Base-by-base conservation (phyloP, 1,139 yeast genomes). In the Geotrichum carabidarum region DNA sequence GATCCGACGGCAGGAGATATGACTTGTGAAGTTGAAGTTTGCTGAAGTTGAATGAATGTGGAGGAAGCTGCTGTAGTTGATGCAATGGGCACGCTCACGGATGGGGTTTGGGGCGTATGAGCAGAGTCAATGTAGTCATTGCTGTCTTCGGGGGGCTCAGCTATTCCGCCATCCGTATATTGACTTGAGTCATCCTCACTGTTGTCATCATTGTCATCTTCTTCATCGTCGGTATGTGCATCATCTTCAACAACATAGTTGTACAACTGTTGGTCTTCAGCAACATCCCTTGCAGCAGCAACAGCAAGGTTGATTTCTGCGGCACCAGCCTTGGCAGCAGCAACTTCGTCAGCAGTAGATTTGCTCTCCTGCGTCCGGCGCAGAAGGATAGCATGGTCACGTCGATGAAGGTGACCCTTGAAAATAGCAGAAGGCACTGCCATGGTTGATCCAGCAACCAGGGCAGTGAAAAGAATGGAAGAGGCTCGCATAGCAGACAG, bases 351-450 rank as follows among this genome's bases (percentile, higher is more conserved):
- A 14, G 9, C 36, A 38, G 42, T 4, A 15, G 4, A 5, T 2
- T 41, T 36, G 15, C 17, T n/a, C 35, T 36, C 42, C 49, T 30
- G 9, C 41, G 42, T 30, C 42, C 49, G 49, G 34, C 35, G 36
- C 32, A 45, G 41, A 34, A 12, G 15, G n/a, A 31, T 42, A 14
- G 35, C 31, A 22, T 48, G 51, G 18, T 48, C 51, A 14, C 51
- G 51, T 37, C 34, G 32, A 22, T 48, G 51, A 27, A 48, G 51
- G 32, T 35, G 47, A 18, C 51, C 51, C 34, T 32, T 15, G 35
- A 48, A 17, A 15, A 48, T 46, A 12, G 51, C 51, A 8, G 50
- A 54, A 11, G 61, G 61, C 15, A 48, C 48, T 37, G 61, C 59
- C 53, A 49, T 14, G 47, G 37, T 36, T 37, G 44, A 52, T 48